Evolutionary conservation across 106 monocot genomes (phyloP).

Genomic region (Dendrobium huoshanense): DNA sequence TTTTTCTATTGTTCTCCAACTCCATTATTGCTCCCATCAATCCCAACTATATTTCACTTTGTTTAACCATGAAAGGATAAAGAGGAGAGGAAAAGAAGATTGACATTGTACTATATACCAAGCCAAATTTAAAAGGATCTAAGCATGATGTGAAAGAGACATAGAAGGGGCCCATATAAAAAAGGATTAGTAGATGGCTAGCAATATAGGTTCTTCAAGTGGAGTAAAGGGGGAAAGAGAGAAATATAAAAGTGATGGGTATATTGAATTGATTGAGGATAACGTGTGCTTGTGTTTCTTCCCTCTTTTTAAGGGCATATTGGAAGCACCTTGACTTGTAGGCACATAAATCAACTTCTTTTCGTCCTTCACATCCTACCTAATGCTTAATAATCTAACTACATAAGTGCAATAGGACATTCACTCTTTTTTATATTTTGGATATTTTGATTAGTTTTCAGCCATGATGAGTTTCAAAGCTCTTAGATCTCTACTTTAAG

Average conservation of each 20-base stretch:
- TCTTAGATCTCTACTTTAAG: too few relatives aligned
- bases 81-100: not conserved
- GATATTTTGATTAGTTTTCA: too few relatives aligned
- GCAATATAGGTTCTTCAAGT: not conserved
- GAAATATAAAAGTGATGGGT: not conserved
- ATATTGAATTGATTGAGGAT: not conserved
- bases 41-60: conserved; percentile 9
- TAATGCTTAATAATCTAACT: too few relatives aligned
- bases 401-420: too few relatives aligned
- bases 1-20: not conserved
- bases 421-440: too few relatives aligned
- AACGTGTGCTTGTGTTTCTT: not conserved
- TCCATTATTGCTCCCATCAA: conserved; percentile 27
- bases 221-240: not conserved
- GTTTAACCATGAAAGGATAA: conserved; percentile 4
- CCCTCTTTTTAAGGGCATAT: not conserved
- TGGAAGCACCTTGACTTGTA: not conserved
- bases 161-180: not conserved
- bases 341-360: too few relatives aligned
- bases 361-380: too few relatives aligned
- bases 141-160: not conserved
- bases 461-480: too few relatives aligned
- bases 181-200: not conserved
- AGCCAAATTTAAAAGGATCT: not conserved
- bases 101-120: not conserved